Base-by-base conservation (phyloP, 2,329 filamentous ascomycete genomes). In the Fusarium sacchari region DNA sequence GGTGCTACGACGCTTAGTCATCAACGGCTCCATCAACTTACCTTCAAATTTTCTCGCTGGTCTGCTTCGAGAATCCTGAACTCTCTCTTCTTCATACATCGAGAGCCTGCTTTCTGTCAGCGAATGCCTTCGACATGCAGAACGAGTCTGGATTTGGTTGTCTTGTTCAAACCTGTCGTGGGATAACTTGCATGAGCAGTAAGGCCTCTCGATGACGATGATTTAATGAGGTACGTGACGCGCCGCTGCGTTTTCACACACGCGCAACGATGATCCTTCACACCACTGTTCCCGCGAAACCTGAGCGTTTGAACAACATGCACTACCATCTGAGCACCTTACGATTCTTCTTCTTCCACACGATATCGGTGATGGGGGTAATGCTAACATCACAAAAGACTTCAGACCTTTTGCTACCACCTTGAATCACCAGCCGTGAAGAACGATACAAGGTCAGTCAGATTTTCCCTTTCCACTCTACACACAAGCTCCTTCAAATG, bases 261-360 rank as follows among this genome's bases (percentile, higher is more conserved):
- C 59, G 52, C 67, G 60, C 71, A 72, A 83, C 90, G 88, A 90
- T 89, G 88, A 90, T 83, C 80, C 74, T 81, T 74, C 78, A 81
- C 83, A 84, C 87, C 86, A 89, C 87, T 84, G 87, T 90, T 90
- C 87, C 81, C 87, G 89, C 86, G 88, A 90, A 78, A 77, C 85
- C 86, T 87, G 89, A 90, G 88, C 89, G 87, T 79, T 74, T 80
- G 86, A 89, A 90, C 86, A 86, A 92, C 90, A 92, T 92, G 90
- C 90, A 92, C 90, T 91, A 92, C 90, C 90, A 92, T 92, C 90
- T 92, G 90, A 90, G 83, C 64, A 57, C 67, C 62, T 46, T 56
- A 20, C 63, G 18, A 43, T 50, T 18, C 28, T 34, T 34, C 34
- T 36, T 18, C 42, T 47, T 39, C 6, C 30, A 14, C 24, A 28